phyloP scores from a whole-genome alignment of 2,329 filamentous ascomycete species.

The Penicillium sp. region DNA sequence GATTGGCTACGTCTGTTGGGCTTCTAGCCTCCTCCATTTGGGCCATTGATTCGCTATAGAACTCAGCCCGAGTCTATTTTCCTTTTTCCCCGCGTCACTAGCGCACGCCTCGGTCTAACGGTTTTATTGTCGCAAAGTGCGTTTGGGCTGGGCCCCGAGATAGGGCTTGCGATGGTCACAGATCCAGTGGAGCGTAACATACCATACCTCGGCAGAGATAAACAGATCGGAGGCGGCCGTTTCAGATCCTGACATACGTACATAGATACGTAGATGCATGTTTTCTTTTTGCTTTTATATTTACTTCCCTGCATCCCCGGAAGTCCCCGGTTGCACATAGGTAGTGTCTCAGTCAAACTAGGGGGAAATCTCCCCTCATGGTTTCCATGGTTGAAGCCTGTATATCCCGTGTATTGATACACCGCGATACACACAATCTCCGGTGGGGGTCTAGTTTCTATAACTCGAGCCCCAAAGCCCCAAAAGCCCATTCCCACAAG shows the following conservation, averaged over 20 bases:
- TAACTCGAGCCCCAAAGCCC: background rate
- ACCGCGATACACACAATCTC: background rate
- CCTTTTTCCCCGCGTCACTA: constrained; percentile 14
- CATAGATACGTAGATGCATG: background rate
- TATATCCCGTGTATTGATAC: background rate
- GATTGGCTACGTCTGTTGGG: background rate
- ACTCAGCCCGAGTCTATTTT: background rate
- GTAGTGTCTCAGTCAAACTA: no score
- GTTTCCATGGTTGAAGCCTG: background rate
- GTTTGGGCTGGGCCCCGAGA: background rate
- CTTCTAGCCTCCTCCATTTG: background rate
- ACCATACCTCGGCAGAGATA: background rate
- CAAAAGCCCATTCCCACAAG: background rate
- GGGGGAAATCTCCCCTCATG: background rate
- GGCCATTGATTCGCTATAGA: background rate
- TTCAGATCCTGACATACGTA: background rate
- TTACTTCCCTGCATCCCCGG: background rate
- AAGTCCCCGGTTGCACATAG: constrained; percentile 2
- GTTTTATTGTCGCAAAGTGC: background rate
- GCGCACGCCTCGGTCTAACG: constrained; percentile 11
- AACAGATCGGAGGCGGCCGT: constrained; percentile 5
- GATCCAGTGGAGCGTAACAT: background rate
- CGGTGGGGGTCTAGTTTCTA: background rate
- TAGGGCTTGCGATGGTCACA: background rate
- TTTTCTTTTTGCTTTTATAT: background rate